phyloP scores from a whole-genome alignment of 2,329 filamentous ascomycete genomes.

The Coniochaeta sp. region DNA sequence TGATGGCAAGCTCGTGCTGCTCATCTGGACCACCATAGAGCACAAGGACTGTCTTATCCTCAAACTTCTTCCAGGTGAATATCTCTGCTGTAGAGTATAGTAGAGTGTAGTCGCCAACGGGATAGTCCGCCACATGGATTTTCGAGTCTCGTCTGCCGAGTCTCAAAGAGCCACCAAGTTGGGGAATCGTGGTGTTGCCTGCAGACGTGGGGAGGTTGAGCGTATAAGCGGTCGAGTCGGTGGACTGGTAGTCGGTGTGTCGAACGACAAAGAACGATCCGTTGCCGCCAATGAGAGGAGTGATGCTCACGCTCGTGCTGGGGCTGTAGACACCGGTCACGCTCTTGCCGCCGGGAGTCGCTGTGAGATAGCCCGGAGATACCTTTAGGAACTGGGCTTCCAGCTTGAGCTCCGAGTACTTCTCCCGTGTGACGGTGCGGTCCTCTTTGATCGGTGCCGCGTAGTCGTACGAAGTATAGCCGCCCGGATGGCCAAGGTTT shows the following conservation, averaged over 20 bases:
- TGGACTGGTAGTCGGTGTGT: slow-evolving; percentile 57
- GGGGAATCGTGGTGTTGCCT: slow-evolving; percentile 50
- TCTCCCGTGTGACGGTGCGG: slow-evolving; percentile 60
- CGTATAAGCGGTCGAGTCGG: slow-evolving; percentile 50
- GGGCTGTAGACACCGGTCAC: slow-evolving; percentile 44
- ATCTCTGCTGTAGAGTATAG: slow-evolving; percentile 65
- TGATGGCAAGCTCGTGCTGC: slow-evolving; percentile 52
- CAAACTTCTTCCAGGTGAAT: slow-evolving; percentile 60
- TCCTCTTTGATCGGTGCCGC: slow-evolving; percentile 45
- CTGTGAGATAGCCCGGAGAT: slow-evolving; percentile 60
- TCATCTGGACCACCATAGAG: slow-evolving; percentile 58
- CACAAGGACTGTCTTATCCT: slow-evolving; percentile 49
- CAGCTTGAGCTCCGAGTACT: slow-evolving; percentile 73
- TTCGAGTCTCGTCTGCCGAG: slow-evolving; percentile 59
- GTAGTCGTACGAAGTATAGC: slow-evolving; percentile 52
- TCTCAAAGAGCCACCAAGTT: slow-evolving; percentile 46
- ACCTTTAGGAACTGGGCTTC: slow-evolving; percentile 68
- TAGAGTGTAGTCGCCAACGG: slow-evolving; percentile 48
- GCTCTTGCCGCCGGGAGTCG: slow-evolving; percentile 41
- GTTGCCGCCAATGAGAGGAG: slow-evolving; percentile 48
- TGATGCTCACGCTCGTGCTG: slow-evolving; percentile 47
- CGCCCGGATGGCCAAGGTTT: slow-evolving; percentile 63
- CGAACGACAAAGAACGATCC: slow-evolving; percentile 58
- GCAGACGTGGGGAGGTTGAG: slow-evolving; percentile 54
- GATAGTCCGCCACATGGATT: slow-evolving; percentile 60